Base-by-base conservation (phyloP, 257 asterid genomes). In the Capsicum chinense region DNA sequence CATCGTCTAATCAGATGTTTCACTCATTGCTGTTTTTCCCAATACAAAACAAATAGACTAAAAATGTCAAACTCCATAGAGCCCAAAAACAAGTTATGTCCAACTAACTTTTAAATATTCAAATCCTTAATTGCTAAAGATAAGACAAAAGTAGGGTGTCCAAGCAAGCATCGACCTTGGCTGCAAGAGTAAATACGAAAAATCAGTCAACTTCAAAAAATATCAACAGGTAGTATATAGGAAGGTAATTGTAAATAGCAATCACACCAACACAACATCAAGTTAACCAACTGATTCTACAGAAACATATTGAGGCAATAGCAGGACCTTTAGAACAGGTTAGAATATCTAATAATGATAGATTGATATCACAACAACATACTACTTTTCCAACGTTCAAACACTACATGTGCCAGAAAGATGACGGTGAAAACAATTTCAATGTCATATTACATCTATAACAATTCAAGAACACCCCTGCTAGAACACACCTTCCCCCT, bases 131-230 rank as follows among this genome's bases (percentile, higher is more conserved):
- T 39, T 16, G 4, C 48, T 33, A 78, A 78, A 0, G 66, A 78
- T 14, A 78, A 78, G 82, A 78, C 0, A 33, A 3, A 76, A 2
- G 10, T 33, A 54, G 19, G 50, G 50, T 66, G 26, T 78, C 66
- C 66, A 54, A 78, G 35, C 10, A 14, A 33, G 33, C 50, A 33
- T 9, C 52, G 0, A 8, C 66, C 33, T 33, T 15, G 7, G 50
- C 82, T 54, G 82, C 82, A 78, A 26, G 64, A 78, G 60, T 37
- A 78, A 33, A 54, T 9, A 54, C 10, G 39, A 3, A 78, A 13
- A 5, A 54, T 56, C 63, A 54, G 59, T 54, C 6, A 14, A 17
- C 1, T 52, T 13, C 81, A 14, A 7, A 14, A 52, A 54, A 17
- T 4, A 8, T 52, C 81, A 26, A 37, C 63, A 52, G 48, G 12